phyloP scores from a whole-genome alignment of 345 rosid genomes.

The Reutealis trisperma region DNA sequence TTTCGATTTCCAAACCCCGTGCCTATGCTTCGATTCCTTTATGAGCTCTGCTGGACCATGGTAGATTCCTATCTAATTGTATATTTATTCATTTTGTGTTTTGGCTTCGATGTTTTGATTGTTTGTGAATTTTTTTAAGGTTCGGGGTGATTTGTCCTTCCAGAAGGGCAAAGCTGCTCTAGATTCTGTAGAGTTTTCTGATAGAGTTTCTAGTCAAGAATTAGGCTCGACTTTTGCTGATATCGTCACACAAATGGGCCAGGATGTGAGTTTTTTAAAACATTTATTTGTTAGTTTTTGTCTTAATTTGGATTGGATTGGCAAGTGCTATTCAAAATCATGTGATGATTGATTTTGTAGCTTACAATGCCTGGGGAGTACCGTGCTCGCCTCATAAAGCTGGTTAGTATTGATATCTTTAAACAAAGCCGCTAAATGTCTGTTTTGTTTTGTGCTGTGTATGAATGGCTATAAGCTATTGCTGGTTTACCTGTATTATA shows the following conservation, averaged over 20 bases:
- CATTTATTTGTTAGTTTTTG: not conserved
- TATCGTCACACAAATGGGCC: slow-evolving; percentile 88
- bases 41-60: slow-evolving; percentile 83
- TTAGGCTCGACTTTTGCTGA: slow-evolving; percentile 75
- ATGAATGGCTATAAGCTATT: not conserved
- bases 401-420: slow-evolving; percentile 53
- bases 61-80: slow-evolving; percentile 35
- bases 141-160: slow-evolving; percentile 85
- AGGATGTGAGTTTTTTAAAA: slow-evolving; percentile 56
- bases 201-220: slow-evolving; percentile 50
- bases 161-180: slow-evolving; percentile 75
- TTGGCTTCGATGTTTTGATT: slow-evolving; percentile 11
- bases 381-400: slow-evolving; percentile 73
- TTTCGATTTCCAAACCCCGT: slow-evolving; percentile 60
- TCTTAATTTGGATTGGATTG: not conserved
- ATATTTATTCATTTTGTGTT: not conserved
- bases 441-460: not conserved
- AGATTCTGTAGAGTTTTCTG: slow-evolving; percentile 66
- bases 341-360: slow-evolving; percentile 45
- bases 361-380: slow-evolving; percentile 82
- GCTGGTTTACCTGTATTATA: not conserved
- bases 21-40: slow-evolving; percentile 82
- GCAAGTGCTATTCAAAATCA: not conserved
- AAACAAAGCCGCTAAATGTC: not conserved
- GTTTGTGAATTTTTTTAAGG: slow-evolving; percentile 40